A percentile compares a stretch with the other conserved stretches of the same genome.
phyloP scores from a whole-genome alignment of 2,329 filamentous ascomycete genomes.

The Fusarium pseudoanthophilum region DNA sequence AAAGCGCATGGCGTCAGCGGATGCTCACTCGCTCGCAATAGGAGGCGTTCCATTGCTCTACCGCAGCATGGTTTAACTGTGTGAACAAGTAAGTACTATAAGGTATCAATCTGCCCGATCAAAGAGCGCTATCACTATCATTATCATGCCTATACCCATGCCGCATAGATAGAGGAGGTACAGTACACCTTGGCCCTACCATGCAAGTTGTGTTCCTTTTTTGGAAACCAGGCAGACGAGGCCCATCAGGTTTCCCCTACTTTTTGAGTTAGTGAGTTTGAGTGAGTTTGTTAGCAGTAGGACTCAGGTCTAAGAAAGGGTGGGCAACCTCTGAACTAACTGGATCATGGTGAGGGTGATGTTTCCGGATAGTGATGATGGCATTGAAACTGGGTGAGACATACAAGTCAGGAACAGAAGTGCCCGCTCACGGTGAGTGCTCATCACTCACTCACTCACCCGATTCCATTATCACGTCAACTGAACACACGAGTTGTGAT shows the following conservation, averaged over 20 bases:
- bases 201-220: slow-evolving; percentile 22
- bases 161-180: neutral
- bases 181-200: neutral
- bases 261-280: slow-evolving; percentile 6
- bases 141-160: slow-evolving; percentile 1
- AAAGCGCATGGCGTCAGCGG: slow-evolving; percentile 38
- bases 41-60: neutral
- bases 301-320: slow-evolving; percentile 1
- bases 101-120: neutral
- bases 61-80: neutral
- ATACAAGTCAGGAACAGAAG: slow-evolving; percentile 18
- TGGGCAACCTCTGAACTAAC: slow-evolving; percentile 1
- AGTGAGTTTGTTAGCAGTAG: neutral
- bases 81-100: neutral
- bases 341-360: slow-evolving; percentile 11
- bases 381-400: neutral
- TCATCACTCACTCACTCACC: neutral
- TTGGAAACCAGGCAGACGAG: slow-evolving; percentile 16
- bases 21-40: slow-evolving; percentile 31
- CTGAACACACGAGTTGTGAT: slow-evolving; percentile 2
- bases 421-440: neutral
- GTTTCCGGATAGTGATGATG: slow-evolving; percentile 13
- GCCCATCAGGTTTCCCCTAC: slow-evolving; percentile 2
- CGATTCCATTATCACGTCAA: neutral
- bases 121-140: slow-evolving; percentile 17